These are phyloP conservation scores for Dactylellina sp. DNA, from an alignment of 2,329 filamentous ascomycete genomes.

Conservation along the genomic window DNA sequence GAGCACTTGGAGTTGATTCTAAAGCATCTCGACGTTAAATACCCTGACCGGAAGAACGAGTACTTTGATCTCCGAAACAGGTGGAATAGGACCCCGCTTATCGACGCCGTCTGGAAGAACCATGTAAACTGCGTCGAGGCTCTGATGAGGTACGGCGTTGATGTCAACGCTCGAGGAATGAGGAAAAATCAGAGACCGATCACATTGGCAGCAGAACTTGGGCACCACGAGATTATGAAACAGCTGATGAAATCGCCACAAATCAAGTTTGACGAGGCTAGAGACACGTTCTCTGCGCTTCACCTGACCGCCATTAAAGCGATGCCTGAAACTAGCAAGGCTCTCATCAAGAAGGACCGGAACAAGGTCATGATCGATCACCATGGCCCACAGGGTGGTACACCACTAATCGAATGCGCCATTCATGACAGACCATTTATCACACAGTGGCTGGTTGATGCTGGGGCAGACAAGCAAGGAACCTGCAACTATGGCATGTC, in stretches of 20 bases:
- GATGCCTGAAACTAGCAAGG: constrained; percentile 30
- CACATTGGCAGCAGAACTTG: constrained; percentile 17
- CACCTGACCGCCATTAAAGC: constrained; percentile 23
- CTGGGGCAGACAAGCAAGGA: constrained; percentile 38
- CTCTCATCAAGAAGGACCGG: constrained; percentile 26
- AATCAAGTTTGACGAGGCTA: constrained; percentile 33
- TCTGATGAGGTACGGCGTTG: constrained; percentile 33
- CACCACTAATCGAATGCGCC: constrained; percentile 33
- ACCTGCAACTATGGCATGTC: constrained; percentile 31
- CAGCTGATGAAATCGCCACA: constrained; percentile 46
- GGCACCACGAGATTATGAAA: constrained; percentile 31
- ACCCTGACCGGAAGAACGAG: constrained; percentile 36
- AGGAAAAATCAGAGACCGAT: constrained; percentile 22
- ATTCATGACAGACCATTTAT: constrained; percentile 39
- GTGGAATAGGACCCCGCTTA: constrained; percentile 21
- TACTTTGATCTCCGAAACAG: constrained; percentile 27
- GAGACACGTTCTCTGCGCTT: background rate
- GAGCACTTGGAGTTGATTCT: constrained; percentile 38
- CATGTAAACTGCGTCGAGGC: constrained; percentile 20
- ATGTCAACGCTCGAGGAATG: constrained; percentile 34
- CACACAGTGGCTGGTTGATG: constrained; percentile 40
- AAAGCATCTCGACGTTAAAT: constrained; percentile 35
- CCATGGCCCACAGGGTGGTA: constrained; percentile 5
- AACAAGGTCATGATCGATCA: constrained; percentile 36
- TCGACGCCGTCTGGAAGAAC: constrained; percentile 14